Evolutionary conservation across 768 basidiomycete genomes (phyloP).

Genomic region (Naganishia friedmannii): DNA sequence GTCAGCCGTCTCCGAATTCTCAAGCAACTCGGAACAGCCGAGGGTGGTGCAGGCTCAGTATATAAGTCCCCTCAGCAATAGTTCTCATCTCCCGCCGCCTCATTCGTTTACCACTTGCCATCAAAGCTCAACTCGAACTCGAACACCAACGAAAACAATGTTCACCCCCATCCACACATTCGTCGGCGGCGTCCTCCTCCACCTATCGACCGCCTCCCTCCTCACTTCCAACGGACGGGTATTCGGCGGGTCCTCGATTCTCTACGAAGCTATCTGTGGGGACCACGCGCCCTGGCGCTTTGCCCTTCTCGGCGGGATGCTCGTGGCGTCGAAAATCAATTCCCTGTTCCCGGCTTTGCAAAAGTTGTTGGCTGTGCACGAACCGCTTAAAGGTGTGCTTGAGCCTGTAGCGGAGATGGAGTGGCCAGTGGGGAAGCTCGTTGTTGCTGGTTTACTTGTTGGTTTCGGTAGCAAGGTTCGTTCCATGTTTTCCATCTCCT

Average conservation of each 20-base stretch:
- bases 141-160: conserved; percentile 12
- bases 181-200: conserved; percentile 48
- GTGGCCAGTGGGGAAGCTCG: conserved; percentile 10
- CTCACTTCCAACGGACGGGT: conserved; percentile 47
- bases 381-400: conserved; percentile 27
- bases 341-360: conserved; percentile 14
- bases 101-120: neutral
- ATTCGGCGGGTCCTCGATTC: conserved; percentile 50
- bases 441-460: conserved; percentile 44
- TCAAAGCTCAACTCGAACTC: neutral
- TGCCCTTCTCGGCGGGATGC: conserved; percentile 36
- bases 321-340: conserved; percentile 34
- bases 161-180: conserved; percentile 49
- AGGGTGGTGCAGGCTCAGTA: too few species aligned
- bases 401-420: conserved; percentile 19
- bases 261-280: conserved; percentile 42
- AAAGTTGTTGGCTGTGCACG: neutral
- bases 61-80: too few species aligned
- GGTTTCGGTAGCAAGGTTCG: conserved; percentile 51
- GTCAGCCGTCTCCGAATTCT: neutral
- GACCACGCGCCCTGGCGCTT: conserved; percentile 37
- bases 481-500: too few species aligned
- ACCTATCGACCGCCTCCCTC: conserved; percentile 44
- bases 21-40: too few species aligned
- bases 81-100: neutral